phyloP scores from a whole-genome alignment of 2,329 filamentous ascomycete genomes.

The Stenocarpella maydis region DNA sequence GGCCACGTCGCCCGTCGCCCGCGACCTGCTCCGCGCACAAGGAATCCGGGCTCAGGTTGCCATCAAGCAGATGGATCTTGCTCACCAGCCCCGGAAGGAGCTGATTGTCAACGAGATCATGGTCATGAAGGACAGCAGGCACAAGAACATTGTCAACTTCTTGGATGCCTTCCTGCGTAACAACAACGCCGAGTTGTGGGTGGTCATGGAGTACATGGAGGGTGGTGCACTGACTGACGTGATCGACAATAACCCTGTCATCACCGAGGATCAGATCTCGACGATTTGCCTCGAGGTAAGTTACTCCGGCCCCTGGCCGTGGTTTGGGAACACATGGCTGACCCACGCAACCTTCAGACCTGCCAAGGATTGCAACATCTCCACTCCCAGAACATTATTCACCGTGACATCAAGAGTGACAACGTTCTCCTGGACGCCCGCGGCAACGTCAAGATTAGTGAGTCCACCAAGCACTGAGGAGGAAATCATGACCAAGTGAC shows the following conservation, averaged over 20 bases:
- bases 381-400: conserved; percentile 95
- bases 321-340: not conserved
- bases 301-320: conserved; percentile 25
- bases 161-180: conserved; percentile 96
- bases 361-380: conserved; percentile 95
- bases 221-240: conserved; percentile 97
- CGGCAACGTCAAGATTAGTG: conserved; percentile 97
- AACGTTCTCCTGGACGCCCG: conserved; percentile 94
- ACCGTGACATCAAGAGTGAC: conserved; percentile 99
- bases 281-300: conserved; percentile 95
- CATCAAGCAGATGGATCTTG: conserved; percentile 99
- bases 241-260: conserved; percentile 95
- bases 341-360: conserved; percentile 65
- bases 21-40: conserved; percentile 79
- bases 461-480: conserved; percentile 49
- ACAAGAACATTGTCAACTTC: conserved; percentile 99
- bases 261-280: conserved; percentile 96
- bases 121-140: conserved; percentile 99
- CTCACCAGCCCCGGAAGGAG: conserved; percentile 96
- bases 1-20: conserved; percentile 81
- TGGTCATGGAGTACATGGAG: conserved; percentile 99
- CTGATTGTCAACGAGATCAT: conserved; percentile 99
- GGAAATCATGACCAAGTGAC: not conserved
- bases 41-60: conserved; percentile 89
- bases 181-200: conserved; percentile 95